phyloP scores from a whole-genome alignment of 2,329 filamentous ascomycete species.

The Scedosporium apiospermum region DNA sequence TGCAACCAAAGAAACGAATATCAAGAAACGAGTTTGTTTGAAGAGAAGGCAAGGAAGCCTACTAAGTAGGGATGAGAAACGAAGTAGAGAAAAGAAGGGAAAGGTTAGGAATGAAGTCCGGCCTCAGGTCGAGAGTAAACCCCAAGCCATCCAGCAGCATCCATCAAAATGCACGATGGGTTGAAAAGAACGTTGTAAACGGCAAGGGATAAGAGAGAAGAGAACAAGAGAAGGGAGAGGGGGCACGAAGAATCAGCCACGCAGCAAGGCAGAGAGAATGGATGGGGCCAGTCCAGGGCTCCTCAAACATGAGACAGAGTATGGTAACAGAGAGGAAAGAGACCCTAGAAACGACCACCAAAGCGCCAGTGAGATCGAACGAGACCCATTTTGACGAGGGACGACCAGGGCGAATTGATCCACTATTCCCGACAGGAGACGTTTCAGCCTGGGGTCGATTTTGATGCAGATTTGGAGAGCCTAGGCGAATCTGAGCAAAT shows the following conservation, averaged over 20 bases:
- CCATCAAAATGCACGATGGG: background rate
- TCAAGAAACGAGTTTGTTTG: background rate
- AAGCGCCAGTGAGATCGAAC: background rate
- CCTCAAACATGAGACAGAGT: background rate
- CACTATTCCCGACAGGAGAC: slow-evolving; percentile 5
- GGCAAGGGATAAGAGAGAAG: background rate
- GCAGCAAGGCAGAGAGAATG: background rate
- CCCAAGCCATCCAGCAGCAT: background rate
- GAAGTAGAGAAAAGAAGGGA: background rate
- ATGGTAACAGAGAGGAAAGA: slow-evolving; percentile 1
- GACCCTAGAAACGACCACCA: background rate
- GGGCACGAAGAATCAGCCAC: too few species aligned
- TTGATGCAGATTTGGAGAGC: background rate
- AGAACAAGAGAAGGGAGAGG: background rate
- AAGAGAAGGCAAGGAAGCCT: slow-evolving; percentile 1
- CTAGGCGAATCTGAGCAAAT: background rate
- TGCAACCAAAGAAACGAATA: background rate
- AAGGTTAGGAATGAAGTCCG: background rate
- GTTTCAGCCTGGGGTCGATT: slow-evolving; percentile 3
- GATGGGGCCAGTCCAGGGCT: background rate
- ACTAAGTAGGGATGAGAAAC: background rate
- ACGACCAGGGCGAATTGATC: background rate
- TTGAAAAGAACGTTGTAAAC: background rate
- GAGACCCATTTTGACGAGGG: background rate
- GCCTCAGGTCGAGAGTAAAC: background rate